phyloP scores from a whole-genome alignment of 192 early-diverging fungal genomes.

The Dimargaris xerosporica region DNA sequence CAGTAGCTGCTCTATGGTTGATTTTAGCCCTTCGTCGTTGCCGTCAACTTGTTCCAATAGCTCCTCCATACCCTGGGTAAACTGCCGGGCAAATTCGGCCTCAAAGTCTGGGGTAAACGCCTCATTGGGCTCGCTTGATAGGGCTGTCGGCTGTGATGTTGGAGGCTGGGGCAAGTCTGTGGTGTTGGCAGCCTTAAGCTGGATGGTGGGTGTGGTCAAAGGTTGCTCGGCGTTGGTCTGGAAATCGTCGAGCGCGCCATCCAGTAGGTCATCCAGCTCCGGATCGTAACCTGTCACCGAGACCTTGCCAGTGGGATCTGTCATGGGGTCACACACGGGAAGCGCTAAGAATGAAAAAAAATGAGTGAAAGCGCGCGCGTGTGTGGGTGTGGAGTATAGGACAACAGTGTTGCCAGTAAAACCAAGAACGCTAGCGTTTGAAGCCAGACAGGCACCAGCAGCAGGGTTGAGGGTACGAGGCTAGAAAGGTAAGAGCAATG shows the following conservation, averaged over 20 bases:
- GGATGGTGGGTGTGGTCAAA: not conserved
- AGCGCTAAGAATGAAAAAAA: no score
- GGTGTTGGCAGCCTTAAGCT: not conserved
- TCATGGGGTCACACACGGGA: no score
- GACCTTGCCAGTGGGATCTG: no score
- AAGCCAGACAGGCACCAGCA: no score
- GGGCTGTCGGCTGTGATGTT: not conserved
- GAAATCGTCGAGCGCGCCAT: slow-evolving; percentile 4
- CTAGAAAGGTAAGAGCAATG: no score
- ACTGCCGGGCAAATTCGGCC: slow-evolving; percentile 56
- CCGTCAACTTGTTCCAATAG: slow-evolving; percentile 44
- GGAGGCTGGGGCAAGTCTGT: not conserved
- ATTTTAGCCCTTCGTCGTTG: slow-evolving; percentile 31
- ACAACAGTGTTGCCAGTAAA: no score
- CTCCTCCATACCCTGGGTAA: slow-evolving; percentile 70
- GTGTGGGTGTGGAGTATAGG: no score
- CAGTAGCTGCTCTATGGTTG: not conserved
- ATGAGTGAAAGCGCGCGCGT: no score
- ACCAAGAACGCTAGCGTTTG: no score
- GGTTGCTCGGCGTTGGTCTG: not conserved
- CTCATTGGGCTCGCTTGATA: not conserved
- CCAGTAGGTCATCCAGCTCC: slow-evolving; percentile 9
- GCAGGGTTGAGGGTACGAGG: no score
- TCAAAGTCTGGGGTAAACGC: slow-evolving; percentile 18
- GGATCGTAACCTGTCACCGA: not conserved